phyloP scores from a whole-genome alignment of 345 rosid genomes.

The Populus pruinosa region DNA sequence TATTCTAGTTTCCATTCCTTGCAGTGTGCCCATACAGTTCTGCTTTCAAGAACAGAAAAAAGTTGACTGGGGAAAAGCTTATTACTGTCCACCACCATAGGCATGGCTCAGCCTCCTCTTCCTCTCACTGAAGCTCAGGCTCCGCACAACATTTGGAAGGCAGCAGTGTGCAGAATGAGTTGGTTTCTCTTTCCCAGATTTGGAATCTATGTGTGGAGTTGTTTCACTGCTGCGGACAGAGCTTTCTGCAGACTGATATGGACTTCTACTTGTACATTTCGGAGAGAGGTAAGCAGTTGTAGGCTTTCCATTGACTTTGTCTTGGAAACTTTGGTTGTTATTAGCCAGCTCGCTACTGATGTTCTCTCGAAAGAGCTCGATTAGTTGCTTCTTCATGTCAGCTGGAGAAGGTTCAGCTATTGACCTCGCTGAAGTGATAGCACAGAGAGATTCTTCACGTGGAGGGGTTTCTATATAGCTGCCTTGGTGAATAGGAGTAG shows the following conservation, averaged over 20 bases:
- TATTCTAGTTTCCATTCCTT: not conserved
- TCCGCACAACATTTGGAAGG: slow-evolving; percentile 45
- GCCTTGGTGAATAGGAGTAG: slow-evolving; percentile 39
- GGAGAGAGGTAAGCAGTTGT: slow-evolving; percentile 11
- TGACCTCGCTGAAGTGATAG: slow-evolving; percentile 7
- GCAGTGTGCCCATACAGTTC: not conserved
- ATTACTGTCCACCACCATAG: not conserved
- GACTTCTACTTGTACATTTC: slow-evolving; percentile 17
- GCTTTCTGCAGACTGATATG: slow-evolving; percentile 10
- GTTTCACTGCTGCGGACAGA: slow-evolving; percentile 22
- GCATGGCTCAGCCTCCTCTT: slow-evolving; percentile 36
- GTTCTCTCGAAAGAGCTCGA: slow-evolving; percentile 56
- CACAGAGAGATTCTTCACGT: slow-evolving; percentile 13
- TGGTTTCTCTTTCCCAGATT: slow-evolving; percentile 26
- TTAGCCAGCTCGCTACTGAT: slow-evolving; percentile 7
- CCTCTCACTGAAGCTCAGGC: slow-evolving; percentile 43
- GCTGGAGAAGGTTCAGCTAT: slow-evolving; percentile 25
- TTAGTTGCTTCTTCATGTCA: slow-evolving; percentile 47
- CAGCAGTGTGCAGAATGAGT: slow-evolving; percentile 35
- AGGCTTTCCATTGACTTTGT: slow-evolving; percentile 14
- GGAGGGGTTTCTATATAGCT: slow-evolving; percentile 21
- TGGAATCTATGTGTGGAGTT: slow-evolving; percentile 15
- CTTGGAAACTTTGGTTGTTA: slow-evolving; percentile 14
- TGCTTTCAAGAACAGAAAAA: not conserved
- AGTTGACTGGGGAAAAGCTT: not conserved